Conservation (phyloP, 1,284 basidiomycete genomes). For the Ganoderma lucidum region DNA sequence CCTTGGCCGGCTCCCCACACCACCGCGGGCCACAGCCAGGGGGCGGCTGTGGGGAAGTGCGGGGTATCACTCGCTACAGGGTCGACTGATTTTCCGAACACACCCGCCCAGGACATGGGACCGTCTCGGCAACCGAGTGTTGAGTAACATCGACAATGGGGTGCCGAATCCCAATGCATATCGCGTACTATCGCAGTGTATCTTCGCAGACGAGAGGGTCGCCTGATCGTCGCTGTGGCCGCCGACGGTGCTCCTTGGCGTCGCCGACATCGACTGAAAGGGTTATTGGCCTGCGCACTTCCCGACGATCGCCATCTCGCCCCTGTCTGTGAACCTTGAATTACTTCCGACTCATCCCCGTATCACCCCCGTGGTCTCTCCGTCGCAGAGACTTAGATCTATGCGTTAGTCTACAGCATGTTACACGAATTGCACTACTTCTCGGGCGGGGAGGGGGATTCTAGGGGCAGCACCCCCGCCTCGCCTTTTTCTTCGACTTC, state of each 20-base stretch:
- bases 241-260: background rate
- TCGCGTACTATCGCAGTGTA: background rate
- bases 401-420: background rate
- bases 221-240: conserved; percentile 2
- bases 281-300: background rate
- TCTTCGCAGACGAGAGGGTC: background rate
- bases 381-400: background rate
- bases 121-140: background rate
- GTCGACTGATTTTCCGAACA: background rate
- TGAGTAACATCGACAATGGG: background rate
- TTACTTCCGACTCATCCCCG: background rate
- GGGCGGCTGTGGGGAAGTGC: conserved; percentile 14
- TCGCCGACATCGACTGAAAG: conserved; percentile 1
- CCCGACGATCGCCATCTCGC: background rate
- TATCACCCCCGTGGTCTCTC: background rate
- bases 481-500: background rate
- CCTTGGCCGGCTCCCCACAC: conserved; percentile 6
- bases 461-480: background rate
- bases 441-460: background rate
- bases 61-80: conserved; percentile 5
- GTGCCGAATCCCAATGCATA: background rate
- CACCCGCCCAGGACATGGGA: conserved; percentile 1
- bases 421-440: background rate
- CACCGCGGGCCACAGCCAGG: background rate
- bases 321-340: background rate